Base-by-base conservation (phyloP, 192 early-diverging fungal species). In the Backusella luteola region DNA sequence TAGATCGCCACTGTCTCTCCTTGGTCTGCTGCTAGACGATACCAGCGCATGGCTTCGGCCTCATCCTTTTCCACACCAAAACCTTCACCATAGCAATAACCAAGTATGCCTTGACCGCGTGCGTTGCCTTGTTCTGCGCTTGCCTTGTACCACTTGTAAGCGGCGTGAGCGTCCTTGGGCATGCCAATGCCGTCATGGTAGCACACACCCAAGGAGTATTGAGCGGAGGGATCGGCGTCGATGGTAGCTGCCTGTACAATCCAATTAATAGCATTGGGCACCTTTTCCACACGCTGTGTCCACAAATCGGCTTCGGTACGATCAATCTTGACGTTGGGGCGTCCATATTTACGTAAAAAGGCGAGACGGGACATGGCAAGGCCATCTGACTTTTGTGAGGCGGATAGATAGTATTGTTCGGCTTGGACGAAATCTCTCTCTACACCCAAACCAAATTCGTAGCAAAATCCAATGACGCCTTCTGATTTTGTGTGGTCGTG, bases 381-480 rank as follows among this genome's bases (percentile, higher is more conserved):
- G 2, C 90, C 93, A 73, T 91, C 83, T 34, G 79, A 78, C 17
- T 87, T 86, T 38, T 81, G 79, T 0, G 93, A 94, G 12, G 93
- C 92, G 0, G 77, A 67, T 34, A 92, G 76, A 71, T 96, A 95
- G 46, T 90, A 81, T 21, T 75, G 63, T 79, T 96, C 94, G 29
- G 91, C 90, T 41, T 80, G 75, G 21, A 86, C 78, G 82, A 84
- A 91, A 67, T 95, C 89, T 12, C 74, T 81, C 23, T 78, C 75
- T 12, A 92, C 78, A 4, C 94, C 94, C 1, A 96, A 81, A 17
- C 92, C 94, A 82, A 96, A 96, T 80, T 96, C 94, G 81, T 90
- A 91, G 78, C 92, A 94, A 74, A 96, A 95, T 17, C 89, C 94
- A 1, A 95, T 77, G 4, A 93, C 82, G 6, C 93, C 91, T 72